Evolutionary conservation across 192 early-diverging fungal genomes (phyloP), one percentile per base, ranked within the genome.

Genomic region (Coemansia sp.): DNA sequence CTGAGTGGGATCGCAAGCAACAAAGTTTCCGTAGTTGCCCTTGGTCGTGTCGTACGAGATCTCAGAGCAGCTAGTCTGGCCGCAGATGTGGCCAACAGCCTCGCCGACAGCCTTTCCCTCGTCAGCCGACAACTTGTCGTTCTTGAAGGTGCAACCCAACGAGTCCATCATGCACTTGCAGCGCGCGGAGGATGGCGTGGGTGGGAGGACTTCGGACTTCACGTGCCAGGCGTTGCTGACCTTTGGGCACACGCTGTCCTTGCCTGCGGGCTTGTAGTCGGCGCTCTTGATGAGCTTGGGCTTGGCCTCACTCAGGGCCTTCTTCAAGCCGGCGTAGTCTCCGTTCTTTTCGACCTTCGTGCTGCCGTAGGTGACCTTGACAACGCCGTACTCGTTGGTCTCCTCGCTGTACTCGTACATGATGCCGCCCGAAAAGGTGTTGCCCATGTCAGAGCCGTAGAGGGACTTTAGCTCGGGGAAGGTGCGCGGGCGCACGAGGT

Each of bases 371-470:
- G 79, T 72, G 17, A 90, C 79, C 64, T 86, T 73, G 51, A 91
- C 89, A 14, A 93, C 69, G 1, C 91, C 90, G 69, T 91, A 93
- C 41, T 86, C 67, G 70, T 91, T 91, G 80, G 82, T 85, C 62
- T 91, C 89, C 47, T 93, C 87, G 40, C 85, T 85, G 85, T 87
- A 90, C 74, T 91, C 90, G 70, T 91, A 93, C 56, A 88, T 84
- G 38, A 93, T 84, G 38, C 88, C 90, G 32, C 90, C 90, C 6
- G 89, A 90, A 79, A 90, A 90, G 9, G 68, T 72, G 36, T 59
- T 53, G 9, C 74, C 82, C 90, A 93, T 91, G 51, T 91, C 86
- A 0, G 85, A 68, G 17, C 91, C 87, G 60, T 88, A 90, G 32
- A 93, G 72, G 19, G 89, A 83, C 24, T 76, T 71, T 25, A 93